Base-by-base conservation (phyloP, 2,329 filamentous ascomycete species). In the Phialocephala sp. region DNA sequence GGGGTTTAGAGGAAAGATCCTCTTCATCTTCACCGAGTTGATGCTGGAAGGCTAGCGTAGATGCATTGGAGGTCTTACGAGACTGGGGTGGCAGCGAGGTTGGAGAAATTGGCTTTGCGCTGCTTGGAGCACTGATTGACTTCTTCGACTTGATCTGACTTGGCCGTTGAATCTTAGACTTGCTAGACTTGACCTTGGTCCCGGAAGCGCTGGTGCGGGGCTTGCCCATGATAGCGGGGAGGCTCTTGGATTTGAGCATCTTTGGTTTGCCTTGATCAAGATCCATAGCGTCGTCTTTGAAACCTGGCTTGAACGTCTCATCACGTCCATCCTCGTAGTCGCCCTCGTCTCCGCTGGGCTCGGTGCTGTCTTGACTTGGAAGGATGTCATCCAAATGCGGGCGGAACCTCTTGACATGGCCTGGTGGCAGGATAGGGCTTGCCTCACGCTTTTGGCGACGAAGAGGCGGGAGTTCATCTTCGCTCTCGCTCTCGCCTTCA, bases 1-100 rank as follows among this genome's bases (percentile, higher is more conserved):
- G 93, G 64, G 95, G 95, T 81, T 98, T 97, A 71, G 91, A 94
- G 0, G 94, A 97, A 22, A 98, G 82, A 64, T 97, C 94, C 71
- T 97, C 94, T 71, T 97, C 92, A 71, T 93, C 92, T 37, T 83
- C 82, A 57, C 83, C 86, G 47, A 87, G 80, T 68, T 85, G 85
- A 69, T 87, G 82, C 72, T 88, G 86, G 75, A 88, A 87, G 74
- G 85, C 88, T 74, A 89, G 78, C 12, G 83, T 82, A 15, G 92
- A 93, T 12, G 88, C 85, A 64, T 89, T 84, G 0, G 92, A 94
- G 45, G 87, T 86, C 79, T 95, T 95, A 73, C 92, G 89, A 37
- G 91, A 89, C 69, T 87, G 80, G 66, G 90, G 83, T 20, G 91
- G 88, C 62, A 92, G 80, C 1, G 91, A 93, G 1, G 85, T 82